Percentiles rank a stretch among this genome's conserved stretches.
These are phyloP conservation scores for Solanum verrucosum DNA, from an alignment of 257 asterid genomes.

Conservation along the genomic window DNA sequence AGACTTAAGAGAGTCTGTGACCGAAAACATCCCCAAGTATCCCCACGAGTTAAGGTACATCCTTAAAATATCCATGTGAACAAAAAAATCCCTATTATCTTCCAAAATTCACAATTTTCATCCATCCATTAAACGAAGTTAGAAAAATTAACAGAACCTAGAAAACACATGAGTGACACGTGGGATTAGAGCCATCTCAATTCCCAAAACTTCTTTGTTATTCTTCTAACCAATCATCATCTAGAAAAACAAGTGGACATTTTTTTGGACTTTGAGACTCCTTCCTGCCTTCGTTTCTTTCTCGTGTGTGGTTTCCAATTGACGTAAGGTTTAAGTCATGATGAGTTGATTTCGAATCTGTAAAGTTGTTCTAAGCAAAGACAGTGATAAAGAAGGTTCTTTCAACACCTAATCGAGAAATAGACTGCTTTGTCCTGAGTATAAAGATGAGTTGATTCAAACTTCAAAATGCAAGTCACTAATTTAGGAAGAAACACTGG, in stretches of 20 bases:
- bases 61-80: not conserved
- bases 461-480: not conserved
- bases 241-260: not conserved
- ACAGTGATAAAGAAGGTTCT: not conserved
- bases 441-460: not conserved
- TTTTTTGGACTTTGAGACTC: not conserved
- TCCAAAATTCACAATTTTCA: not conserved
- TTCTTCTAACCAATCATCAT: not conserved
- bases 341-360: not conserved
- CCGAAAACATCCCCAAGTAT: not conserved
- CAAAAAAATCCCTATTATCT: not conserved
- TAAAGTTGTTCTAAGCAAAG: not conserved
- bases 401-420: not conserved
- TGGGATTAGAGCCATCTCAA: not conserved
- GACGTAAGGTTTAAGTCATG: not conserved
- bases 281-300: not conserved
- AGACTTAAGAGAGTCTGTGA: not conserved
- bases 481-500: not conserved
- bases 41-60: not conserved
- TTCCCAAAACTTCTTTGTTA: not conserved
- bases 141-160: not conserved
- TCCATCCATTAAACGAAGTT: not conserved
- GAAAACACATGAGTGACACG: not conserved
- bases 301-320: not conserved
- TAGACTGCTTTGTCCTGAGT: not conserved